These are phyloP conservation scores for Gamsiella multidivaricata DNA, from an alignment of 192 early-diverging fungal genomes.

Conservation along the genomic window DNA sequence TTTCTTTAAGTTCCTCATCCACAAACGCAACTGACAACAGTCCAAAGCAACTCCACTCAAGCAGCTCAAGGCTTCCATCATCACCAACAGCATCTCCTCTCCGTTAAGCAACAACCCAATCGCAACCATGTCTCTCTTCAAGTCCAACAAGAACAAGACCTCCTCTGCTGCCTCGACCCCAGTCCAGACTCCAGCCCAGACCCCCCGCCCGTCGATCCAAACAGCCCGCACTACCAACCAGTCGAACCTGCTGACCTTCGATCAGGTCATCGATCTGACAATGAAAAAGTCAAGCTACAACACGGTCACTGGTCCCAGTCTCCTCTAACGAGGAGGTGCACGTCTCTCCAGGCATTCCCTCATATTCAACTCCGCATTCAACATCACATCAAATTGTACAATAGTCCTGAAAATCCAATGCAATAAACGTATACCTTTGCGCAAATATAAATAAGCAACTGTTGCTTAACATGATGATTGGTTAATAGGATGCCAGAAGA, in stretches of 20 bases:
- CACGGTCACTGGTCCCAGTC: neutral
- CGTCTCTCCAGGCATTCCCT: neutral
- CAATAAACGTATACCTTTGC: no score
- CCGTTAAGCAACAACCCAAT: neutral
- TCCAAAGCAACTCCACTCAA: neutral
- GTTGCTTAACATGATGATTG: no score
- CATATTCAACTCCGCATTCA: neutral
- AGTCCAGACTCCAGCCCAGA: no score
- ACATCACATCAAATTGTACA: neutral
- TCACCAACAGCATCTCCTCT: no score
- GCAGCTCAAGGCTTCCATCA: no score
- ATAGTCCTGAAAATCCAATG: no score
- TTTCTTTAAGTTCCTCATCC: no score
- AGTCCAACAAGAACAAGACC: conserved; percentile 13
- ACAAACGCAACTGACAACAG: neutral
- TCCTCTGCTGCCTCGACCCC: conserved; percentile 1
- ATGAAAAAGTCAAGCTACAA: neutral
- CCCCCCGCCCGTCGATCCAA: conserved; percentile 8
- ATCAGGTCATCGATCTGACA: neutral
- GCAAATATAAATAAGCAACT: no score
- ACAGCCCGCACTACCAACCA: neutral
- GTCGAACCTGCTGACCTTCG: neutral
- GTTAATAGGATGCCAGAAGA: no score
- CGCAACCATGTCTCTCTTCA: conserved; percentile 13
- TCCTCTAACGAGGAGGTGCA: neutral